Base-by-base conservation (phyloP, 2,329 filamentous ascomycete species). In the Cercospora janseana region DNA sequence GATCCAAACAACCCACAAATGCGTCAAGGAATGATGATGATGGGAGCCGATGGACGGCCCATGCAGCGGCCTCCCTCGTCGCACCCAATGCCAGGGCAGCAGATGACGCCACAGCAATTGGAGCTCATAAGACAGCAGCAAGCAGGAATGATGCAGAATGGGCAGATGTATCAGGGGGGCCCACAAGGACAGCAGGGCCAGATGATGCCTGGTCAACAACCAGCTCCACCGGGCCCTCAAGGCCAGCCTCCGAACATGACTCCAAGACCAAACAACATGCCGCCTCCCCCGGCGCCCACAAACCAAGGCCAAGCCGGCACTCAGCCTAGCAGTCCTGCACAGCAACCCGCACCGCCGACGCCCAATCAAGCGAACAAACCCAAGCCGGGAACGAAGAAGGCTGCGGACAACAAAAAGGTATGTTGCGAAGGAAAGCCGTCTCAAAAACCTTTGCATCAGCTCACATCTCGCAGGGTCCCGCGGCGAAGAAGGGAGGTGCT, bases 341-440 rank as follows among this genome's bases (percentile, higher is more conserved):
- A 72, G 54, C 68, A 69, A 20, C 66, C 72, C 37, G 85, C 85
- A 27, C 87, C 88, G 1, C 87, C 87, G 1, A 93, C 88, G 3
- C 88, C 88, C 1, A 83, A 81, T 44, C 86, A 88, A 65, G 69
- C 75, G 1, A 85, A 83, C 64, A 92, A 92, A 74, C 70, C 85
- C 3, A 83, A 81, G 26, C 85, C 86, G 1, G 90, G 88, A 58
- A 55, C 53, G 69, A 92, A 92, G 79, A 87, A 88, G 74, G 54
- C 51, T 9, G 54, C 72, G 4, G 85, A 85, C 69, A 78, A 75
- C 47, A 63, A 60, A 54, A 74, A 79, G 55, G 57, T 60, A 34
- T 28, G 35, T 40, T 18, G n/a, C n/a, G 6, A 31, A 34, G 29
- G 4, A 18, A 29, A 6, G 10, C 32, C 34, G 6, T 15, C 41